phyloP scores from a whole-genome alignment of 495 filamentous ascomycete genomes.

The Aspergillus saccharolyticus region DNA sequence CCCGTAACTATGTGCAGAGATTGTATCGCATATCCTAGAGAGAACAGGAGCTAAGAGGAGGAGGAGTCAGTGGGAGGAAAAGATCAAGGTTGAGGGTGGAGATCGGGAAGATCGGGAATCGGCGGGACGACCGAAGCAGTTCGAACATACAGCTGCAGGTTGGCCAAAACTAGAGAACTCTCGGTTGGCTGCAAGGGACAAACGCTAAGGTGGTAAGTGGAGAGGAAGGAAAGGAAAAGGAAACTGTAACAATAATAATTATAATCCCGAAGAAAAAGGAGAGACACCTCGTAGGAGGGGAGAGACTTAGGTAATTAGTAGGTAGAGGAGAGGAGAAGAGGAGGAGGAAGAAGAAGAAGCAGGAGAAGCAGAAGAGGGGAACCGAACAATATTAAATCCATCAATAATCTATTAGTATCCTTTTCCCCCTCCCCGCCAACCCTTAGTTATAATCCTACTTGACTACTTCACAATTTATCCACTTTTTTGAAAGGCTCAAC shows the following conservation, averaged over 20 bases:
- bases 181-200: slow-evolving; percentile 8
- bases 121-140: slow-evolving; percentile 8
- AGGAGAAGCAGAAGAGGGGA: slow-evolving; percentile 4
- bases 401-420: neutral
- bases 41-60: neutral
- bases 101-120: slow-evolving; percentile 11
- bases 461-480: neutral
- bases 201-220: slow-evolving; percentile 11
- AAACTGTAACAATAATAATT: neutral
- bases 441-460: neutral
- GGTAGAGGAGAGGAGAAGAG: slow-evolving; percentile 8
- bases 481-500: neutral
- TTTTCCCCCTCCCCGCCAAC: neutral
- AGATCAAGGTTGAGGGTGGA: slow-evolving; percentile 5
- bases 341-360: neutral
- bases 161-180: slow-evolving; percentile 3
- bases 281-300: slow-evolving; percentile 4
- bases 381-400: neutral
- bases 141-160: slow-evolving; percentile 7
- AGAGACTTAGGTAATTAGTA: neutral
- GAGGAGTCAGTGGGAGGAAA: slow-evolving; percentile 7
- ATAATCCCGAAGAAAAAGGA: neutral
- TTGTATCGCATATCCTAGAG: slow-evolving; percentile 7
- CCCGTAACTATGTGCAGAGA: slow-evolving; percentile 3
- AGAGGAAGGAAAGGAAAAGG: slow-evolving; percentile 5